Conservation (phyloP, 2,329 filamentous ascomycete species). For the Aspergillus vadensis region DNA sequence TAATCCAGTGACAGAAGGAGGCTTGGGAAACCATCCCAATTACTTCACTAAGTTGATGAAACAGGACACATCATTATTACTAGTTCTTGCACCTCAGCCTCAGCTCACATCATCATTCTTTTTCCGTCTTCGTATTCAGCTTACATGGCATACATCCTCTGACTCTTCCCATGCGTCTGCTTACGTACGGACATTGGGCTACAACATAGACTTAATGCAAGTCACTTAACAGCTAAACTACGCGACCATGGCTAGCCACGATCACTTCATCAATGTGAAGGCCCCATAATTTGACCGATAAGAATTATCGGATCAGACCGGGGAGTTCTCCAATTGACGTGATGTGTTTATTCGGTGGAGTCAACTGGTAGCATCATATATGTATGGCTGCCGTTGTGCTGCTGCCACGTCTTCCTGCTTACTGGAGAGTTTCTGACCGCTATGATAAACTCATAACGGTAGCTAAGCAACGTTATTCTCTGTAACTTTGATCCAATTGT, state of each 20-base stretch:
- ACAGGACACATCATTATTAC: too few species aligned
- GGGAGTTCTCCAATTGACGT: conserved; percentile 12
- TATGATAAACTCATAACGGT: too few species aligned
- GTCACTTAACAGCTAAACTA: conserved; percentile 28
- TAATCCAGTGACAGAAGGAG: too few species aligned
- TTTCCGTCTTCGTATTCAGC: too few species aligned
- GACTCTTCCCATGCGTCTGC: conserved; percentile 30
- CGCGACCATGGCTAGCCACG: conserved; percentile 28
- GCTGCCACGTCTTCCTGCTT: neutral
- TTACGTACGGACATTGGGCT: conserved; percentile 24
- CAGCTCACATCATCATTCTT: too few species aligned
- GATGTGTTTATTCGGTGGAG: conserved; percentile 22
- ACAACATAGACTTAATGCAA: conserved; percentile 28
- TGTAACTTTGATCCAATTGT: too few species aligned
- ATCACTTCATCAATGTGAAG: conserved; percentile 20
- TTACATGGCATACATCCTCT: conserved; percentile 4
- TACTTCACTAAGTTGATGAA: too few species aligned
- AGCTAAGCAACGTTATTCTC: too few species aligned
- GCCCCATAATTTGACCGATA: conserved; percentile 15
- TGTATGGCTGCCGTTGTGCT: conserved; percentile 26
- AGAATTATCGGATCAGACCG: conserved; percentile 22
- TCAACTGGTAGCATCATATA: conserved; percentile 12
- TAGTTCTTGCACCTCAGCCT: too few species aligned
- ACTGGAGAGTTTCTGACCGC: too few species aligned
- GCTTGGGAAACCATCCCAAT: too few species aligned